Evolutionary conservation across 108 stramenopile species (phyloP).

Genomic region (Fistulifera pelliculosa): DNA sequence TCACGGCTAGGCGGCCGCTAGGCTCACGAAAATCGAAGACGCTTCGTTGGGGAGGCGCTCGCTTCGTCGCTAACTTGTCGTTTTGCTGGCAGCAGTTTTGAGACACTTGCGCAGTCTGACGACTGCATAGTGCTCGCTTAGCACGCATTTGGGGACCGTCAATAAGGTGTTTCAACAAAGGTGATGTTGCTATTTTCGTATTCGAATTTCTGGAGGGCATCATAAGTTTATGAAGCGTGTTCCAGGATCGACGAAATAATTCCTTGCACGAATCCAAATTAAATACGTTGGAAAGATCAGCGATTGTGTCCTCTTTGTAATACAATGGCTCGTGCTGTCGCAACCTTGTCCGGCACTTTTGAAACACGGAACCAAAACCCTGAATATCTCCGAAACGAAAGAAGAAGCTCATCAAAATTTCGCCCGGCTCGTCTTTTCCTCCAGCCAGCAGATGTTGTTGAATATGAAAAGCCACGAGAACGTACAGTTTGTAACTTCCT

Average conservation of each 20-base stretch:
- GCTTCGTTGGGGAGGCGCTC: too few relatives aligned
- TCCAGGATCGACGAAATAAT: conserved; percentile 3
- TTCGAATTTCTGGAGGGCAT: too few relatives aligned
- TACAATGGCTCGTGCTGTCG: background rate
- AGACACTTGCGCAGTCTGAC: too few relatives aligned
- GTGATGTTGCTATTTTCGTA: too few relatives aligned
- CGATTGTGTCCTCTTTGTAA: background rate
- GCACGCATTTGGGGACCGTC: too few relatives aligned
- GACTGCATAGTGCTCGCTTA: too few relatives aligned
- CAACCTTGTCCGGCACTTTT: background rate
- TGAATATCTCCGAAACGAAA: conserved; percentile 33
- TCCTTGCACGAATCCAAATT: conserved; percentile 1
- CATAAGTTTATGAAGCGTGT: background rate
- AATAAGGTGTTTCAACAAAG: too few relatives aligned
- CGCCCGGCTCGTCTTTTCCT: conserved; percentile 32
- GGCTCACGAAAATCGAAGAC: too few relatives aligned
- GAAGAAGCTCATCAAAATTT: conserved; percentile 35
- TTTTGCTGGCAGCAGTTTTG: too few relatives aligned
- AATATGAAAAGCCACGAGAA: conserved; percentile 71
- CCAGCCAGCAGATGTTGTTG: conserved; percentile 35
- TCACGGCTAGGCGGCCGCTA: too few relatives aligned
- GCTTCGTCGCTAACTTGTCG: too few relatives aligned
- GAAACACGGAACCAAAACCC: background rate
- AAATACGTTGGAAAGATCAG: conserved; percentile 7
- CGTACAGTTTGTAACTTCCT: conserved; percentile 85